A percentile compares a stretch with the other conserved stretches of the same genome.
Conservation (phyloP, 73 alveolate species). For the Tetrahymena elliotti region DNA sequence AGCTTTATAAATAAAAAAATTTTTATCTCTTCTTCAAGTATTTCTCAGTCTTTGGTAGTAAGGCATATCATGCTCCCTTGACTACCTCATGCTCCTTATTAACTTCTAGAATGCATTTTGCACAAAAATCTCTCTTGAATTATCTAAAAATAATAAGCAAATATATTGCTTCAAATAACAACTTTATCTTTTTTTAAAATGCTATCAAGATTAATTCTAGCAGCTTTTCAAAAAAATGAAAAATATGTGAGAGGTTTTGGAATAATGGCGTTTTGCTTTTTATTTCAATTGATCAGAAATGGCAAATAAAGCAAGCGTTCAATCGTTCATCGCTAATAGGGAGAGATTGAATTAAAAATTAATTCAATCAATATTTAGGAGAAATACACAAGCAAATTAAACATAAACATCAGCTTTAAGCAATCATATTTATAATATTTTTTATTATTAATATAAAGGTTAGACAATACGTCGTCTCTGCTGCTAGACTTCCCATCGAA, state of each 20-base stretch:
- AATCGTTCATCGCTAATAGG: not conserved
- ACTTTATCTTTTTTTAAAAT: not conserved
- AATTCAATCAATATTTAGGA: not conserved
- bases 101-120: not conserved
- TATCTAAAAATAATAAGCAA: not conserved
- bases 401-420: not conserved
- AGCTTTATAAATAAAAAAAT: not conserved
- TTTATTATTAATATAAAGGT: conserved; percentile 17
- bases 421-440: not conserved
- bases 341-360: not conserved
- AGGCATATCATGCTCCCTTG: not conserved
- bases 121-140: not conserved
- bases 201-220: not conserved
- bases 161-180: not conserved
- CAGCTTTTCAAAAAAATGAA: not conserved
- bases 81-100: not conserved
- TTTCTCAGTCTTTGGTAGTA: not conserved
- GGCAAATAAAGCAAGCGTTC: not conserved
- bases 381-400: not conserved
- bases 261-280: not conserved
- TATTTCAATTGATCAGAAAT: not conserved
- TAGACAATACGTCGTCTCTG: conserved; percentile 73
- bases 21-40: not conserved
- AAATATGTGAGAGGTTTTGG: not conserved
- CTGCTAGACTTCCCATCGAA: conserved; percentile 73